Base-by-base conservation (phyloP, 495 filamentous ascomycete species). In the Aspergillus avenaceus region DNA sequence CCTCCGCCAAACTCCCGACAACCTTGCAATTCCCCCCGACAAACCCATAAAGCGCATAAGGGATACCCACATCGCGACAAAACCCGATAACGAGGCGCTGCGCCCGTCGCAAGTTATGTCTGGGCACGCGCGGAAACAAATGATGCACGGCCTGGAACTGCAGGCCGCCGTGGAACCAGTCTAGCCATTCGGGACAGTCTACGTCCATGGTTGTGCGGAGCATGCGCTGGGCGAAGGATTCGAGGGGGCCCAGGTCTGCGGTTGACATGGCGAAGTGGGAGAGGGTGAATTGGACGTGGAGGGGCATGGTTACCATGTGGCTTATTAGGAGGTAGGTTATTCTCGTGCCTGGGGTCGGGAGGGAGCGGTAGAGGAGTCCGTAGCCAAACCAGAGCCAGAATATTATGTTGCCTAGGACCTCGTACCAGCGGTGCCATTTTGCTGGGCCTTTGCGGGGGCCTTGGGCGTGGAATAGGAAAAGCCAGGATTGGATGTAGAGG, bases 331-430 rank as follows among this genome's bases (percentile, higher is more conserved):
- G 65, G 67, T 87, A 97, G 37, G 78, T 59, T 42, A 95, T 68
- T 4, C 91, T 83, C 52, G 79, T 80, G 72, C 76, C 80, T 58
- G 79, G 80, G 51, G 78, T 80, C 25, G 88, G 88, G 48, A 97
- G 79, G 14, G 75, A 74, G 52, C 81, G 77, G 67, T 96, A 97
- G 45, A 97, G 41, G 14, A 96, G 66, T 8, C 80, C 75, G 59
- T 97, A 98, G 45, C 88, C 90, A 67, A 87, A 98, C 93, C 93
- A 97, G 42, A 73, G 79, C 90, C 91, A 96, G 70, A 97, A 98
- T 67, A 95, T 86, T 12, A 87, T 54, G 58, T 95, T 84, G 0
- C 93, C 93, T 1, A 66, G 69, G 14, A 95, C 70, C 65, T 98
- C 93, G 36, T 95, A 72, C 78, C 85, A 95, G 21, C 90, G 79